These are phyloP conservation scores for Casuarina glauca DNA, from an alignment of 306 rosid genomes.

Conservation along the genomic window DNA sequence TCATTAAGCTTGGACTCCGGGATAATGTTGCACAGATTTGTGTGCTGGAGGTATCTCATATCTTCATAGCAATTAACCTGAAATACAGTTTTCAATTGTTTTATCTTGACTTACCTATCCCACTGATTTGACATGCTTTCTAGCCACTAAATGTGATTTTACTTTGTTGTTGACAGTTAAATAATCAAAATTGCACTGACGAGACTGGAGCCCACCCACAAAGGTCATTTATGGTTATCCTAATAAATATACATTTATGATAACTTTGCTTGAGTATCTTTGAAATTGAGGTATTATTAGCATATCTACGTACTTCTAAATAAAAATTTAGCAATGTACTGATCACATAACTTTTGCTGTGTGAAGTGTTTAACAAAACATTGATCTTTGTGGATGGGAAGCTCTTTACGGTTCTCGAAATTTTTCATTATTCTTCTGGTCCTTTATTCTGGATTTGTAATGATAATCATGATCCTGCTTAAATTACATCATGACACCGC, in stretches of 20 bases:
- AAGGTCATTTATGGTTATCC: constrained; percentile 44
- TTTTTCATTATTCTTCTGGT: not conserved
- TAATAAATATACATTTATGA: not conserved
- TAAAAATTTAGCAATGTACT: not conserved
- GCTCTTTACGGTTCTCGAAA: not conserved
- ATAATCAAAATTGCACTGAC: constrained; percentile 33
- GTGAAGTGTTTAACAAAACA: not conserved
- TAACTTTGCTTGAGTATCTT: constrained; percentile 7
- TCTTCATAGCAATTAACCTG: constrained; percentile 9
- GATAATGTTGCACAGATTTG: constrained; percentile 94
- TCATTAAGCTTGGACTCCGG: constrained; percentile 85
- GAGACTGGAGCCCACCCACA: constrained; percentile 37
- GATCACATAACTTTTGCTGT: not conserved
- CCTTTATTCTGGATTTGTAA: not conserved
- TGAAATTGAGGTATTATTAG: not conserved
- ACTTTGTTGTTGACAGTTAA: constrained; percentile 46
- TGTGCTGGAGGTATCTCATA: constrained; percentile 70
- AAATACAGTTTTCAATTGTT: not conserved
- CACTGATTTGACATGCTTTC: constrained; percentile 6
- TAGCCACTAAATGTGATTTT: constrained; percentile 5
- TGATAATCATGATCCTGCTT: not conserved
- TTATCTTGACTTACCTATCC: not conserved
- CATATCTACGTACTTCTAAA: not conserved
- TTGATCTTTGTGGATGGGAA: not conserved
- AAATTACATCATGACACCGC: not conserved